phyloP scores from a whole-genome alignment of 371 early-diverging fungal genomes.

The Rhizopus delemar region DNA sequence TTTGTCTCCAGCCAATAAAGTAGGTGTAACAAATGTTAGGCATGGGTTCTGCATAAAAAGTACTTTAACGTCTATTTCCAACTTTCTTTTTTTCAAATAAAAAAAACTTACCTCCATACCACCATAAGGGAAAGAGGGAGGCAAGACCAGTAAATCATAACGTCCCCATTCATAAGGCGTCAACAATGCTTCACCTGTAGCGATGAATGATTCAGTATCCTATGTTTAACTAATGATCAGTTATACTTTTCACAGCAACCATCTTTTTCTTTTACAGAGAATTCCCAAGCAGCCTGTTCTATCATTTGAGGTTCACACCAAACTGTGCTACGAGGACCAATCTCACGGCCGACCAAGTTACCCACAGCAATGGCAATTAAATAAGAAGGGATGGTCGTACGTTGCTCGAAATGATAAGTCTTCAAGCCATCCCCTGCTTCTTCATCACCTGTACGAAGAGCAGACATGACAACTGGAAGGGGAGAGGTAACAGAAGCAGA shows the following conservation, averaged over 20 bases:
- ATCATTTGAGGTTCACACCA: slow-evolving; percentile 95
- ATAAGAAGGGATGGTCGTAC: slow-evolving; percentile 83
- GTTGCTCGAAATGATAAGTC: slow-evolving; percentile 72
- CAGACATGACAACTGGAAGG: slow-evolving; percentile 46
- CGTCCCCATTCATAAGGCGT: slow-evolving; percentile 96
- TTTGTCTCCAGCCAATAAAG: slow-evolving; percentile 88
- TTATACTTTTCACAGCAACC: not conserved
- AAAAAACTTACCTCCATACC: slow-evolving; percentile 85
- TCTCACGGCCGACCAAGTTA: slow-evolving; percentile 72
- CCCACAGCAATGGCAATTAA: slow-evolving; percentile 94
- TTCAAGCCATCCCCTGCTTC: slow-evolving; percentile 45
- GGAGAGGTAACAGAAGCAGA: slow-evolving; percentile 77
- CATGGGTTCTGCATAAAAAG: slow-evolving; percentile 74
- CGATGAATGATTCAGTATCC: slow-evolving; percentile 88
- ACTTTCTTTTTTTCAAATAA: not conserved
- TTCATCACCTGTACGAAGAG: slow-evolving; percentile 39
- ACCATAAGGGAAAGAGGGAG: slow-evolving; percentile 89
- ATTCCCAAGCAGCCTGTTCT: slow-evolving; percentile 92
- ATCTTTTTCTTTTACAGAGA: slow-evolving; percentile 50
- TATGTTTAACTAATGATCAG: not conserved
- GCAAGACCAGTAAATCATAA: slow-evolving; percentile 90
- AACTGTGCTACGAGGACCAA: slow-evolving; percentile 92
- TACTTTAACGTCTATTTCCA: not conserved
- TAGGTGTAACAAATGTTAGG: slow-evolving; percentile 87
- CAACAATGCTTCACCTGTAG: slow-evolving; percentile 80